Base-by-base conservation (phyloP, 305 asterid species). In the Euphrasia arctica region DNA sequence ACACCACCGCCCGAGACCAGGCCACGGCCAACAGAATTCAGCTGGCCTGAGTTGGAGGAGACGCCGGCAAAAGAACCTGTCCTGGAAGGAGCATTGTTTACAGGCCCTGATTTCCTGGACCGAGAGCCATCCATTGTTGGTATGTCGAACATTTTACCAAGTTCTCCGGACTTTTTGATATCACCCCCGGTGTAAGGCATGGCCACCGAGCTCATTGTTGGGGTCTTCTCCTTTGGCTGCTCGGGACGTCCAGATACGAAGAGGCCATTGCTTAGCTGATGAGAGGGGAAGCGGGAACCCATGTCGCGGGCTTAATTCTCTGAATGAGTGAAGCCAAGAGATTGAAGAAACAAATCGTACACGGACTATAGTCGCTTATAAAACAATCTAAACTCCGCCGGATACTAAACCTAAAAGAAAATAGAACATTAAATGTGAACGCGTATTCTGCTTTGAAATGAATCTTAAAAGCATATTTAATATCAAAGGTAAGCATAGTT, bases 161-260 rank as follows among this genome's bases (percentile, higher is more conserved):
- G 50, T 45, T 45, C 50, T 10, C 50, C 50, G 11, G 50, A 45
- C 50, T 45, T 45, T 45, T 45, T 45, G 48, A 87, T 82, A 63
- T 88, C 96, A n/a, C 94, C 96, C 2, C 96, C 96, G 12, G 96
- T 88, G 58, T 88, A 88, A 29, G 96, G 96, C 87, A 83, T 76
- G 61, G 90, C 87, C 39, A 78, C 89, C 8, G 94, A 82, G 75
- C 87, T 78, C 89, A 85, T 83, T 8, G 90, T 78, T 18, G 89
- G 94, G 43, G 85, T 39, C 56, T 77, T 83, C 54, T 85, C 91
- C 69, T 88, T 85, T 4, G 91, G 89, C 73, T 83, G 96, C 66
- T 85, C 94, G 42, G 91, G 94, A 66, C 87, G 79, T 57, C 94
- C 96, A 6, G 96, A 85, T 43, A 88, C 91, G 34, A 78, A 85